Conservation (phyloP, 352 stramenopile genomes). For the Pythium pyrilobum region DNA sequence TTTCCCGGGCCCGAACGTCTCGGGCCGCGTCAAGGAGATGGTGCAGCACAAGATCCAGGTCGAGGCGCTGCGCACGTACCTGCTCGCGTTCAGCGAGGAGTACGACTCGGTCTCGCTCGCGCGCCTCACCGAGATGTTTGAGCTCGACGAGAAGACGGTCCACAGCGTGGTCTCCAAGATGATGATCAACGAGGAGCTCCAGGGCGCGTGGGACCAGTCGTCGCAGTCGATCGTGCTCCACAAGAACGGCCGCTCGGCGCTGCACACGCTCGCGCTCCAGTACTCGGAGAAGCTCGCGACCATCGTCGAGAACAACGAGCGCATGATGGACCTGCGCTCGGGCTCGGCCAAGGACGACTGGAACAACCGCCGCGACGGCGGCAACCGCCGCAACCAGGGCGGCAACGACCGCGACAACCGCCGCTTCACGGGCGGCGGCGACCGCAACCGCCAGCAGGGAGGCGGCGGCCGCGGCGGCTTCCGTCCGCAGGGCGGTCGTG, state of each 20-base stretch:
- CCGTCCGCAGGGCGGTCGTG: conserved; percentile 33
- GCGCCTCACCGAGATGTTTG: conserved; percentile 97
- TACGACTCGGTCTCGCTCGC: conserved; percentile 95
- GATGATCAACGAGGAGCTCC: conserved; percentile 98
- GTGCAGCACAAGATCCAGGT: conserved; percentile 94
- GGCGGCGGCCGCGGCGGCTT: conserved; percentile 35
- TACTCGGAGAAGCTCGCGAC: conserved; percentile 93
- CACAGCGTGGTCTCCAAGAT: conserved; percentile 99
- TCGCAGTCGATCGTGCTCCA: conserved; percentile 96
- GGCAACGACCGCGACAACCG: conserved; percentile 24
- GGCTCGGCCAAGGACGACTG: conserved; percentile 64
- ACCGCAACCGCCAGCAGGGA: conserved; percentile 26
- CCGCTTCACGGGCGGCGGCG: conserved; percentile 30
- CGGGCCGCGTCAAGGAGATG: conserved; percentile 86
- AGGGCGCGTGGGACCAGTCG: conserved; percentile 96
- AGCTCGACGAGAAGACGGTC: conserved; percentile 93
- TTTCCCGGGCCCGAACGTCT: conserved; percentile 85
- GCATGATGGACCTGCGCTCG: conserved; percentile 81
- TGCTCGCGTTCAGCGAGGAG: conserved; percentile 94
- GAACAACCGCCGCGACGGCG: conserved; percentile 43
- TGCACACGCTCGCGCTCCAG: conserved; percentile 95
- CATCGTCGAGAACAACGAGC: conserved; percentile 89
- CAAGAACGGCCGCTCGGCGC: conserved; percentile 90
- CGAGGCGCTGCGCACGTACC: conserved; percentile 95
- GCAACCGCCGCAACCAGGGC: conserved; percentile 25